phyloP scores from a whole-genome alignment of 129 eudicot genomes.

The Daucus carota region DH1_v3.0 NC_030385.2:5716001-5716500 shows the following conservation, averaged over 20 bases:
- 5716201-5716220: background rate
- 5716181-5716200: background rate
- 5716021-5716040: background rate
- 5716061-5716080: background rate
- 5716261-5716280: background rate
- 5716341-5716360: no score
- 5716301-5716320: background rate
- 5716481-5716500: no score
- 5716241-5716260: background rate
- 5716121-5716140: conserved; percentile 76
- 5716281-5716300: background rate
- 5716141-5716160: conserved; percentile 86
- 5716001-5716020: conserved; percentile 68
- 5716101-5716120: conserved; percentile 77
- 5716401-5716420: no score
- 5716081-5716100: conserved; percentile 47
- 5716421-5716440: no score
- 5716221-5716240: background rate
- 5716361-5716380: no score
- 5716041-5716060: background rate
- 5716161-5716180: conserved; percentile 9
- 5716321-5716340: no score
- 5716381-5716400: no score
- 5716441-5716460: no score
- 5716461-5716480: no score